Percentiles rank a stretch among this genome's conserved stretches.
phyloP scores from a whole-genome alignment of 2,329 filamentous ascomycete species.

The Colletotrichum trifolii region DNA sequence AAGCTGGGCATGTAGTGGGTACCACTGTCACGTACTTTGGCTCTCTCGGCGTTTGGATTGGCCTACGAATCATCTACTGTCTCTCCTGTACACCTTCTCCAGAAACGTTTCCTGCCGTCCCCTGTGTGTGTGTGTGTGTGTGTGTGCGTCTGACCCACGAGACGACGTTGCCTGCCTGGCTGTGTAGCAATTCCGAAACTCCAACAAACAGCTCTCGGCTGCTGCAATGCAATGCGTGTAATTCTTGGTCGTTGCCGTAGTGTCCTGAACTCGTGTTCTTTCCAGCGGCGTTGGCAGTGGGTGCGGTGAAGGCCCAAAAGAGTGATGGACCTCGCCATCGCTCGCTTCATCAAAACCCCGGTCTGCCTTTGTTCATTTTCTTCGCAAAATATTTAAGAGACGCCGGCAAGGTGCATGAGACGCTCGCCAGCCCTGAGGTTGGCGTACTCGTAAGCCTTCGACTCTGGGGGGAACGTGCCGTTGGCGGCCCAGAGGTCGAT shows the following conservation, averaged over 20 bases:
- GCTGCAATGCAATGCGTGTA: slow-evolving; percentile 35
- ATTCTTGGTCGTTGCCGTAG: slow-evolving; percentile 13
- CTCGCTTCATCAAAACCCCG: background rate
- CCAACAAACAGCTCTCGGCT: slow-evolving; percentile 34
- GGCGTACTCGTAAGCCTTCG: slow-evolving; percentile 73
- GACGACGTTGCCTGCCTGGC: slow-evolving; percentile 28
- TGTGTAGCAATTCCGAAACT: slow-evolving; percentile 35
- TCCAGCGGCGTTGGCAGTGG: background rate
- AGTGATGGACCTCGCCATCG: background rate
- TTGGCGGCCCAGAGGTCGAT: slow-evolving; percentile 93
- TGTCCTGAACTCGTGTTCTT: slow-evolving; percentile 15
- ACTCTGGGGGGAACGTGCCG: slow-evolving; percentile 84
- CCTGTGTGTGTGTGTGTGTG: slow-evolving; percentile 4
- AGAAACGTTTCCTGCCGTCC: slow-evolving; percentile 3
- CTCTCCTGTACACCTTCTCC: background rate
- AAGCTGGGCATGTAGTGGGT: no score
- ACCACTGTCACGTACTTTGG: background rate
- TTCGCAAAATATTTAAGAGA: slow-evolving; percentile 34
- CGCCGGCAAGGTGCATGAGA: slow-evolving; percentile 61
- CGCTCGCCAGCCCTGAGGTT: slow-evolving; percentile 70
- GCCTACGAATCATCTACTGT: slow-evolving; percentile 10
- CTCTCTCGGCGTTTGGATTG: slow-evolving; percentile 5
- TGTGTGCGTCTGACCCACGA: slow-evolving; percentile 2
- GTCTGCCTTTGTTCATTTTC: background rate
- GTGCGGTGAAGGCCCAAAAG: background rate